A percentile compares a stretch with the other conserved stretches of the same genome.
phyloP scores from a whole-genome alignment of 306 rosid genomes.

The Cicer cuneatum region DNA sequence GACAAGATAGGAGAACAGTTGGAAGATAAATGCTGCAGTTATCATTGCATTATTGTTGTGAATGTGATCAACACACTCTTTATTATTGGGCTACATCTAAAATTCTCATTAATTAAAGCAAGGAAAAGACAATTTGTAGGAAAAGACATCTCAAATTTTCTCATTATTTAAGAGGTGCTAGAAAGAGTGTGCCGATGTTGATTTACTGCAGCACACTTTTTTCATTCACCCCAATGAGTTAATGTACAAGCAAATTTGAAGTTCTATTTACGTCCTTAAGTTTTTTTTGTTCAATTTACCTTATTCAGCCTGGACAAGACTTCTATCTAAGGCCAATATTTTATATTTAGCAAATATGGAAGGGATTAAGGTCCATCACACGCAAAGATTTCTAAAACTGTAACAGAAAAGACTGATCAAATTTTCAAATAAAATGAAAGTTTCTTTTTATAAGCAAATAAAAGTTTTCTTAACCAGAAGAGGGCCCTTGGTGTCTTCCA shows the following conservation, averaged over 20 bases:
- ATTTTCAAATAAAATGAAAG: not conserved
- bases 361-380: not conserved
- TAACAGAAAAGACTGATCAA: not conserved
- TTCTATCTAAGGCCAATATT: not conserved
- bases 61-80: not conserved
- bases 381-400: not conserved
- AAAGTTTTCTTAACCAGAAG: not conserved
- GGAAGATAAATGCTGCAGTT: conserved; percentile 1
- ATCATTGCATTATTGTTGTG: not conserved
- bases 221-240: not conserved
- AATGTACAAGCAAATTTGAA: not conserved
- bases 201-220: conserved; percentile 17
- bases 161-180: not conserved
- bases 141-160: not conserved
- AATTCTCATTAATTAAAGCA: not conserved
- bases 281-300: conserved; percentile 9
- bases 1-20: not conserved
- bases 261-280: conserved; percentile 1
- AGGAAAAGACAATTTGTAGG: not conserved
- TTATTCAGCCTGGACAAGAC: not conserved
- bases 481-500: conserved; percentile 2
- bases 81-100: not conserved
- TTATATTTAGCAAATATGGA: not conserved
- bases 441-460: not conserved
- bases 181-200: not conserved